Evolutionary conservation across 148 eudicot species (phyloP).

Genomic region (Persicaria maculosa): DNA sequence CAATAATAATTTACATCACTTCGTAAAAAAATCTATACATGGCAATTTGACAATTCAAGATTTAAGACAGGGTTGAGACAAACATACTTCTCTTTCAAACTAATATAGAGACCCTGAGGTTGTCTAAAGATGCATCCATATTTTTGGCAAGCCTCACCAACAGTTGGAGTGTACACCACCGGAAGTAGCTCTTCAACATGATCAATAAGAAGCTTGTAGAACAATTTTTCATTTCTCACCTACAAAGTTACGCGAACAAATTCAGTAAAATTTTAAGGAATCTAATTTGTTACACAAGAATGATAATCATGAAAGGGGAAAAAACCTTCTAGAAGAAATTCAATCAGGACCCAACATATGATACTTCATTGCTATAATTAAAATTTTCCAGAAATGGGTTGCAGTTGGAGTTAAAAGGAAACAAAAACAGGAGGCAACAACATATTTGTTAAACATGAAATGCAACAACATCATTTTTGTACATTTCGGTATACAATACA

Average conservation of each 20-base stretch:
- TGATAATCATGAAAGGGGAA: not conserved
- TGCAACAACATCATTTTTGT: not conserved
- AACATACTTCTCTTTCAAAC: constrained; percentile 78
- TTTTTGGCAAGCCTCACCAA: constrained; percentile 93
- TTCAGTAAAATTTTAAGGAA: not conserved
- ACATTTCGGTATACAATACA: not conserved
- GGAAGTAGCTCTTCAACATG: constrained; percentile 93
- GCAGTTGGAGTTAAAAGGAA: not conserved
- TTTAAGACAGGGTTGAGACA: not conserved
- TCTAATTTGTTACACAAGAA: not conserved
- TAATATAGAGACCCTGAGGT: constrained; percentile 89
- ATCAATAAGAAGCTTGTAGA: constrained; percentile 81
- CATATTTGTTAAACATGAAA: not conserved
- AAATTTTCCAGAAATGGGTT: not conserved
- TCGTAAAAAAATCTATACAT: not conserved
- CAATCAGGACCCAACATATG: not conserved
- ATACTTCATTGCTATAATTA: not conserved
- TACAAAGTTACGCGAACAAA: constrained; percentile 16
- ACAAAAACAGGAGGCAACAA: not conserved
- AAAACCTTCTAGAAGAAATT: not conserved
- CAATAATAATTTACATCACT: not conserved
- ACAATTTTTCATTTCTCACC: constrained; percentile 74
- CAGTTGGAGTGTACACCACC: constrained; percentile 88
- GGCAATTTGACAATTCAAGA: not conserved
- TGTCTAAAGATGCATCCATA: constrained; percentile 71